Percentiles rank a stretch among this genome's conserved stretches.
phyloP scores from a whole-genome alignment of 2,329 filamentous ascomycete species.

The Fusarium praegraminearum region DNA sequence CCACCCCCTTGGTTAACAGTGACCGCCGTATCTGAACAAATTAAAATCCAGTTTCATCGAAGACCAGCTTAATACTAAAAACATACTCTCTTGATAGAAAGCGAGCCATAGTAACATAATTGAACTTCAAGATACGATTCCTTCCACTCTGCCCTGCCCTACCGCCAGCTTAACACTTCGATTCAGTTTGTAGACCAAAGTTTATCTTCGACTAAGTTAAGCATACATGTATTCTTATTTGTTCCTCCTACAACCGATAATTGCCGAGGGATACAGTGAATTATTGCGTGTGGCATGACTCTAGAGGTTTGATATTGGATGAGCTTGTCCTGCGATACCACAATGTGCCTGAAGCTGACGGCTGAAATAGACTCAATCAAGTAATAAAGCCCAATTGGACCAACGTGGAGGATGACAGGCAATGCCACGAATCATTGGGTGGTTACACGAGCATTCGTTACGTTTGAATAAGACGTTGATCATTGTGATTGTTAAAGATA shows the following conservation, averaged over 20 bases:
- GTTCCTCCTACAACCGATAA: not conserved
- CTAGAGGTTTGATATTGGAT: not conserved
- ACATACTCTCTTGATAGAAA: not conserved
- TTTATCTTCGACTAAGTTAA: not conserved
- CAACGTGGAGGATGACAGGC: conserved; percentile 13
- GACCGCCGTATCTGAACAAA: not conserved
- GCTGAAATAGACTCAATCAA: conserved; percentile 2
- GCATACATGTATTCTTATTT: not conserved
- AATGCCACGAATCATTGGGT: conserved; percentile 26
- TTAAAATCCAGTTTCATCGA: not conserved
- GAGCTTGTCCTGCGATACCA: conserved; percentile 9
- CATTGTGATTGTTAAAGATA: conserved; percentile 5
- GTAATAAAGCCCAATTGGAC: not conserved
- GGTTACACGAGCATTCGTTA: conserved; percentile 28
- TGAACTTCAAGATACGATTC: not conserved
- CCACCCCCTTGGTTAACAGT: not conserved
- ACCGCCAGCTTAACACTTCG: not conserved
- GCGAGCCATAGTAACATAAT: not conserved
- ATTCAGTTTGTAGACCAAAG: not conserved
- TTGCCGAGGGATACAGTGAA: not conserved
- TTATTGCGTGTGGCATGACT: not conserved
- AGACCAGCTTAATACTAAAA: not conserved
- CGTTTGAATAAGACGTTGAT: not conserved
- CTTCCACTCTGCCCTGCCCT: not conserved
- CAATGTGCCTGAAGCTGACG: conserved; percentile 19